These are phyloP conservation scores for Colletotrichum truncatum DNA, from an alignment of 2,329 filamentous ascomycete species.

Conservation along the genomic window DNA sequence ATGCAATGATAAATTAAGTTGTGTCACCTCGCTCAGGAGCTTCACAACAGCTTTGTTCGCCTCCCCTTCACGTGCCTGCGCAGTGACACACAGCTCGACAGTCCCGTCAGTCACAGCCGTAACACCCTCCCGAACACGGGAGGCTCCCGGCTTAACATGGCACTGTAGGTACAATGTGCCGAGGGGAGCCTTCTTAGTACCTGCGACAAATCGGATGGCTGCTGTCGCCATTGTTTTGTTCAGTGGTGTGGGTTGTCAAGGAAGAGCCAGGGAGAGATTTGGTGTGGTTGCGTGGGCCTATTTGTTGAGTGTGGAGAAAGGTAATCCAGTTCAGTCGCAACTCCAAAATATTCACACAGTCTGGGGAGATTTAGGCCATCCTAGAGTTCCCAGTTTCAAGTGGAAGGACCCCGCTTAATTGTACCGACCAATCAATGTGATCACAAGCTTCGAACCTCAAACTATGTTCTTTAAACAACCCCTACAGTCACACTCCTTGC, in stretches of 20 bases:
- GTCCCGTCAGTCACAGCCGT: constrained; percentile 61
- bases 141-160: constrained; percentile 73
- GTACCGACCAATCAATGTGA: too few relatives aligned
- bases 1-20: neutral
- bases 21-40: constrained; percentile 63
- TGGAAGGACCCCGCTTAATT: too few relatives aligned
- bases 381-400: too few relatives aligned
- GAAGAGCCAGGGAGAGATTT: neutral
- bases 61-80: constrained; percentile 72
- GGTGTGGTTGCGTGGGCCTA: neutral
- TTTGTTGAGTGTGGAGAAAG: too few relatives aligned
- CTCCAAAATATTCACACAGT: too few relatives aligned
- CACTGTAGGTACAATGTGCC: constrained; percentile 68
- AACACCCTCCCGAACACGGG: constrained; percentile 69
- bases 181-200: constrained; percentile 53
- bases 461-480: too few relatives aligned
- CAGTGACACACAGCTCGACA: constrained; percentile 73
- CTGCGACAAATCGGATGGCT: constrained; percentile 57
- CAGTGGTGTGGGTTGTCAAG: neutral
- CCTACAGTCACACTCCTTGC: too few relatives aligned
- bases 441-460: too few relatives aligned
- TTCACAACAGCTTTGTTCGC: constrained; percentile 73
- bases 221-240: constrained; percentile 4
- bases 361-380: too few relatives aligned
- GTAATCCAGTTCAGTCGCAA: too few relatives aligned